A percentile compares a stretch with the other conserved stretches of the same genome.
These are phyloP conservation scores for Exophiala calicioides DNA, from an alignment of 2,329 filamentous ascomycete species.

Conservation along the genomic window DNA sequence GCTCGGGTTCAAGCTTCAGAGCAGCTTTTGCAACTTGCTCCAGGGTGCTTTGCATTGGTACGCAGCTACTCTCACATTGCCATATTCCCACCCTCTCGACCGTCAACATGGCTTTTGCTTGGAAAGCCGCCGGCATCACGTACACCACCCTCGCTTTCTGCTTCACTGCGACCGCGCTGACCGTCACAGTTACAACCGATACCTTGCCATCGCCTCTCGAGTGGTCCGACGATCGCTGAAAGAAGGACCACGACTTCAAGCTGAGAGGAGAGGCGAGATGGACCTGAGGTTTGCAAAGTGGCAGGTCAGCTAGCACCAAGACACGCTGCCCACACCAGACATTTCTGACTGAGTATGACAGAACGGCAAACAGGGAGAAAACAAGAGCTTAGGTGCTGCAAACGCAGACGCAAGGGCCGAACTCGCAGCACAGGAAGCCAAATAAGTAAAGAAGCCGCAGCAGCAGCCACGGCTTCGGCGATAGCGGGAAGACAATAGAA, in stretches of 20 bases:
- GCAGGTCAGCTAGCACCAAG: conserved; percentile 68
- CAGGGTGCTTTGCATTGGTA: no score
- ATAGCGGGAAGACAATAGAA: conserved; percentile 29
- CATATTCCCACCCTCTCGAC: not conserved
- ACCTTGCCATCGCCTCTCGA: conserved; percentile 91
- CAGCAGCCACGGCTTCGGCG: no score
- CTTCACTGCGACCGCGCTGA: conserved; percentile 36
- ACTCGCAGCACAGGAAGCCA: conserved; percentile 44
- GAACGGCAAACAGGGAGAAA: conserved; percentile 95
- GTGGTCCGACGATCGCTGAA: conserved; percentile 95
- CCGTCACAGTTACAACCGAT: conserved; percentile 91
- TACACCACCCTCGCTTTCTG: conserved; percentile 54
- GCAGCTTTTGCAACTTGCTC: no score
- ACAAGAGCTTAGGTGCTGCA: conserved; percentile 66
- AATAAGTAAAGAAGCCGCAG: no score
- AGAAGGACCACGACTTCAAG: conserved; percentile 83
- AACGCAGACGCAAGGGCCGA: conserved; percentile 53
- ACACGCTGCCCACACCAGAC: not conserved
- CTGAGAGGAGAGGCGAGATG: conserved; percentile 86
- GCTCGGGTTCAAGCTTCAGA: no score
- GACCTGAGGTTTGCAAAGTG: conserved; percentile 92
- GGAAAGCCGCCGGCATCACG: conserved; percentile 97
- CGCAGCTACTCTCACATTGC: not conserved
- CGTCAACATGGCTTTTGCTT: conserved; percentile 80
- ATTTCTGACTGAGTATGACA: conserved; percentile 42